These are phyloP conservation scores for Metschnikowia lochheadii DNA, from an alignment of 805 yeast species.

Conservation along the genomic window DNA sequence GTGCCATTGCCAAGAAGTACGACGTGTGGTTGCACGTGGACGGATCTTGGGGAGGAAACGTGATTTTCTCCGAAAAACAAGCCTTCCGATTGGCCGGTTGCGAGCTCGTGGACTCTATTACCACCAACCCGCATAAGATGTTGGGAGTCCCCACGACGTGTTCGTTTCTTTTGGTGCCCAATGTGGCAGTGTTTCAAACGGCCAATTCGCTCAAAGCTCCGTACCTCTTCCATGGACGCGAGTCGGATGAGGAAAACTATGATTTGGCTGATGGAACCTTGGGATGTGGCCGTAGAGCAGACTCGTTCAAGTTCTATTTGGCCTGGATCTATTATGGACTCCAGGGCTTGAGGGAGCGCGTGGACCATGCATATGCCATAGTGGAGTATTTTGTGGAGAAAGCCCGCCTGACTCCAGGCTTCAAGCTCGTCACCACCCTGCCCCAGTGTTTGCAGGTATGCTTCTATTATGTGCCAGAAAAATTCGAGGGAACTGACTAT, in stretches of 20 bases:
- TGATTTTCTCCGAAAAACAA: constrained; percentile 56
- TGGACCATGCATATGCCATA: constrained; percentile 69
- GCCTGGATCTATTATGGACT: constrained; percentile 80
- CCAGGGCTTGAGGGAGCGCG: constrained; percentile 57
- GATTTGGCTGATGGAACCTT: constrained; percentile 87
- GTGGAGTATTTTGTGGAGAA: constrained; percentile 56
- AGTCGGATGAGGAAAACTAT: constrained; percentile 50
- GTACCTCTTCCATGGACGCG: constrained; percentile 65
- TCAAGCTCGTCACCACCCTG: constrained; percentile 51
- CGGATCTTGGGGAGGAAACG: constrained; percentile 91
- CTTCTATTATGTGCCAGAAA: constrained; percentile 59
- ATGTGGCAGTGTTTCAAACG: constrained; percentile 57
- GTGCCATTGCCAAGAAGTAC: constrained; percentile 49
- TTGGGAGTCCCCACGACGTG: constrained; percentile 80
- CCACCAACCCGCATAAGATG: constrained; percentile 84
- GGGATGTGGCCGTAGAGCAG: constrained; percentile 90
- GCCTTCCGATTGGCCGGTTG: constrained; percentile 50
- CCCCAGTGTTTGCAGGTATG: constrained; percentile 85
- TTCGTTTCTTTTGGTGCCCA: constrained; percentile 71
- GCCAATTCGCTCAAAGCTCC: constrained; percentile 80
- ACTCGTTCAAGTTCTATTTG: constrained; percentile 70
- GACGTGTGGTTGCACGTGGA: constrained; percentile 79
- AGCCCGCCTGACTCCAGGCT: constrained; percentile 38
- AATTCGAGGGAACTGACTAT: constrained; percentile 25
- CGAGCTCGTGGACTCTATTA: constrained; percentile 67